phyloP scores from a whole-genome alignment of 768 basidiomycete species.

The Amanita rimosa region DNA sequence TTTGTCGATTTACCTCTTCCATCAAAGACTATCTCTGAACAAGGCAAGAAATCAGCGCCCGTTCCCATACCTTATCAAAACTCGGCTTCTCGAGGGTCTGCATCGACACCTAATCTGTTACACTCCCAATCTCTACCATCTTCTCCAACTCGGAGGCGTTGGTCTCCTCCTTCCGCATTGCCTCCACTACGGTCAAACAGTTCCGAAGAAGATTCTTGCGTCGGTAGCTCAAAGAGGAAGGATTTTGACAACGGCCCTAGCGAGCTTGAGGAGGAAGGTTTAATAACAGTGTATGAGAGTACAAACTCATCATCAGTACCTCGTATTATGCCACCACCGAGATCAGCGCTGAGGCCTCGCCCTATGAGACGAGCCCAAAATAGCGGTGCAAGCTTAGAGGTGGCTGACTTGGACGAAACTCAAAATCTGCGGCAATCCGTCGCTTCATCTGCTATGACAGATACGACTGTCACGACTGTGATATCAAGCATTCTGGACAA shows the following conservation, averaged over 20 bases:
- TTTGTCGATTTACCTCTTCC: constrained; percentile 44
- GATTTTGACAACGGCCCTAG: constrained; percentile 9
- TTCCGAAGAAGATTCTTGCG: constrained; percentile 27
- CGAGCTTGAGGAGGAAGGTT: constrained; percentile 9
- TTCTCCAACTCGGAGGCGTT: constrained; percentile 30
- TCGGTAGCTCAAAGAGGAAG: not conserved
- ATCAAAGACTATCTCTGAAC: constrained; percentile 34
- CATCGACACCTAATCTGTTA: constrained; percentile 53
- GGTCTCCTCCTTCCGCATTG: constrained; percentile 38
- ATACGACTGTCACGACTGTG: constrained; percentile 33
- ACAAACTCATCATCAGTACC: constrained; percentile 27
- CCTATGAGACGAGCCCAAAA: constrained; percentile 17
- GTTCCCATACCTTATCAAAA: constrained; percentile 22
- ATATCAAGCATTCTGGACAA: constrained; percentile 58
- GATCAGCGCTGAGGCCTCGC: constrained; percentile 41
- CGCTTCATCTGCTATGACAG: constrained; percentile 50
- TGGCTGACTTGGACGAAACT: constrained; percentile 21
- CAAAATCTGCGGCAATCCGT: constrained; percentile 45
- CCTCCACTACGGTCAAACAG: constrained; percentile 46
- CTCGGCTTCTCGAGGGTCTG: constrained; percentile 30
- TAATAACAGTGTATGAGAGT: constrained; percentile 13
- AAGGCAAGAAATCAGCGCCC: constrained; percentile 18
- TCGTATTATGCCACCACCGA: constrained; percentile 27
- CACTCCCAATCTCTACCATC: constrained; percentile 22
- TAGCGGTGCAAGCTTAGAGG: constrained; percentile 18